Conservation (phyloP, 257 asterid species). For the Ligustrum vulgare region DNA sequence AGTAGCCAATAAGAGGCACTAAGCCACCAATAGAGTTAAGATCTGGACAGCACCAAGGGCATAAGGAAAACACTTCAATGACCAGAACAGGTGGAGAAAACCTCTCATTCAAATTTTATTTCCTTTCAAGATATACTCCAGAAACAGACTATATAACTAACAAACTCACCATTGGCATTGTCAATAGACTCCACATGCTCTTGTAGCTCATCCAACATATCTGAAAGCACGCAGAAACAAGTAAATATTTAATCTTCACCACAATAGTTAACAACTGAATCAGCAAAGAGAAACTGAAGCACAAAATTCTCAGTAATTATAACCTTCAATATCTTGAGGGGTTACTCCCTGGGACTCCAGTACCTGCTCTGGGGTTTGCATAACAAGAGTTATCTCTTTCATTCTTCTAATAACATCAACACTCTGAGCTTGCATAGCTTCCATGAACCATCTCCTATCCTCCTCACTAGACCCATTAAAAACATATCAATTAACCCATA, state of each 20-base stretch:
- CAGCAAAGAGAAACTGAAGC: background rate
- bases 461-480: constrained; percentile 60
- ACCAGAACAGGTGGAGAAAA: background rate
- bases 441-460: constrained; percentile 89
- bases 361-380: constrained; percentile 81
- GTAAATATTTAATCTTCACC: background rate
- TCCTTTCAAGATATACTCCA: background rate
- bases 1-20: constrained; percentile 69
- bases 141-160: background rate
- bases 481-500: background rate
- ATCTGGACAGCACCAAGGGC: constrained; percentile 39
- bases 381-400: constrained; percentile 86
- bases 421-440: constrained; percentile 92
- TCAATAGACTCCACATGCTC: constrained; percentile 94
- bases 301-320: background rate
- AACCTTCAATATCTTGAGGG: constrained; percentile 79
- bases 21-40: constrained; percentile 91
- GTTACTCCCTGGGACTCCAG: constrained; percentile 85
- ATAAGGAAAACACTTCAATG: background rate
- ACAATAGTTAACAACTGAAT: background rate
- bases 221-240: constrained; percentile 32
- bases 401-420: constrained; percentile 74
- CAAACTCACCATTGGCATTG: constrained; percentile 85
- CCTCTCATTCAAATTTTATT: background rate
- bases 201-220: constrained; percentile 87